Evolutionary conservation across 306 rosid genomes (phyloP), one percentile per base, ranked within the genome.

Genomic region (Sphenostylis stenocarpa): DNA sequence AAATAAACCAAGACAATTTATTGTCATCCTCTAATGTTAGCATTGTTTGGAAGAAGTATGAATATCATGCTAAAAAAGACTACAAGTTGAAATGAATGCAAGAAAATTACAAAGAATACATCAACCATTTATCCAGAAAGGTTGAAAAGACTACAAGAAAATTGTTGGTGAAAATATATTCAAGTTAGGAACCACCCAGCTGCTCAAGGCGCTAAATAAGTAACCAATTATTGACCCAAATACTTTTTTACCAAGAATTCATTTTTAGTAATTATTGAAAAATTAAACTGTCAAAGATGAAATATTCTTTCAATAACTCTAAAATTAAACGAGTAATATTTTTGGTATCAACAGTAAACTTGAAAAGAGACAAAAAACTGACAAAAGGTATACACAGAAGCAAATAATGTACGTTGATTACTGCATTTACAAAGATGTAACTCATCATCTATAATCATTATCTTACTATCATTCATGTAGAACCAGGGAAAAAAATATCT

Each of bases 41-140:
- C 31, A 72, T 38, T 56, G 62, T 47, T 56, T 62, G 36, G 52
- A 73, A 72, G 68, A 49, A 36, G 81, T 56, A 48, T 21, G 45
- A 64, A 69, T 29, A 72, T 47, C 56, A 56, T 17, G 15, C 51
- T 67, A 44, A 72, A 5, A 49, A 70, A 81, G 49, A 3, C 1
- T 38, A 70, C 4, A 75, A 12, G 26, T 44, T 70, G 26, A 5
- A 49, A 70, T 75, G 49, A 3, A 0, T 38, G 63, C 4, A 75
- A 12, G 26, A 67, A 73, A 53, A 16, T 73, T 29, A n/a, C n/a
- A n/a, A n/a, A n/a, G 72, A 44, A 72, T 58, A 43, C 66, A 36
- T 34, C 39, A 79, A 76, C 61, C 66, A 26, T 67, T 36, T 67
- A 57, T 57, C 71, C 64, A 62, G 63, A 44, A 16, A 84, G 65